These are phyloP conservation scores for Ophiostoma angusticollis DNA, from an alignment of 2,329 filamentous ascomycete genomes.

Conservation along the genomic window DNA sequence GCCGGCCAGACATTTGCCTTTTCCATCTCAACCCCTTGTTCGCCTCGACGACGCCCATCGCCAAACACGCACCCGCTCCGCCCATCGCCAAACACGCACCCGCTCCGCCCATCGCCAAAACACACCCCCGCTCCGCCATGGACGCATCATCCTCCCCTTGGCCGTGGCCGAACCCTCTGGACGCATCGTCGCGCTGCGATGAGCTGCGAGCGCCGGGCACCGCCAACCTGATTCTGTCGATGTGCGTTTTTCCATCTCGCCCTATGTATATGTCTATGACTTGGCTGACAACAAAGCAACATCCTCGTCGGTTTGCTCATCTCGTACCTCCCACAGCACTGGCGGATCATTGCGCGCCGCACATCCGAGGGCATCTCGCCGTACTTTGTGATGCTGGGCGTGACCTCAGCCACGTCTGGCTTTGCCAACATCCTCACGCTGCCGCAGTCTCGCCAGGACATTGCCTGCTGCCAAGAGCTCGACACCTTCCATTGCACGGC, in stretches of 20 bases:
- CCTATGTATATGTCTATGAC: not conserved
- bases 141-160: conserved; percentile 19
- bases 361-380: conserved; percentile 92
- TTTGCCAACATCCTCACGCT: conserved; percentile 88
- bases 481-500: conserved; percentile 73
- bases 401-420: conserved; percentile 74
- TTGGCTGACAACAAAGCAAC: conserved; percentile 33
- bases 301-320: conserved; percentile 80
- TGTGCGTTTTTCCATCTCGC: conserved; percentile 24
- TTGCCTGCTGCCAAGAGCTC: conserved; percentile 74
- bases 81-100: too few relatives aligned
- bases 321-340: conserved; percentile 90
- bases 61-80: too few relatives aligned
- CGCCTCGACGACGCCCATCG: too few relatives aligned
- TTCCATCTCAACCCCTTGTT: too few relatives aligned
- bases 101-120: too few relatives aligned
- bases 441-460: conserved; percentile 68
- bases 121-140: conserved; percentile 16
- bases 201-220: conserved; percentile 39
- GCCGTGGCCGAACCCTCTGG: conserved; percentile 15
- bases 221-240: conserved; percentile 42
- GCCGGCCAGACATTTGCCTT: too few relatives aligned
- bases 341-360: conserved; percentile 72
- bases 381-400: conserved; percentile 88
- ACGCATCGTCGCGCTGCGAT: conserved; percentile 31